Evolutionary conservation across 192 early-diverging fungal genomes (phyloP), one percentile per base, ranked within the genome.

Genomic region (Backusella tuberculispora): DNA sequence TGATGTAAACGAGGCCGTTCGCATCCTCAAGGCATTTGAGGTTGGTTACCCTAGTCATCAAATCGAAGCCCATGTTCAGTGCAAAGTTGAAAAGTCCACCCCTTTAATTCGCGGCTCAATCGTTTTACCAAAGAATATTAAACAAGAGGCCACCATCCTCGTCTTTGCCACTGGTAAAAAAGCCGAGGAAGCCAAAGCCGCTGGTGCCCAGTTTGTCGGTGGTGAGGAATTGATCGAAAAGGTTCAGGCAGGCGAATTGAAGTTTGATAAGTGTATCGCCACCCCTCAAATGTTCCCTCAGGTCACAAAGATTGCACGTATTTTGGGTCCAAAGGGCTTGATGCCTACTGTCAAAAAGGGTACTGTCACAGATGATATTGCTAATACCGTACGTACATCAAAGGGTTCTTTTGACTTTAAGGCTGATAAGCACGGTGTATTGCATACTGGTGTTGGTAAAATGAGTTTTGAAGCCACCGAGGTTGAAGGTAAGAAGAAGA

Each of bases 321-420:
- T 96, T 34, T 80, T 99, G 75, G 97, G 97, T 73, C 97, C 97
- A 34, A 95, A 94, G 79, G 95, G 95, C n/a, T 84, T 99, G 71
- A 98, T 99, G 97, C 97, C 97, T 26, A 96, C 91, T 4, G 83
- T 88, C 26, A 93, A 93, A 63, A 93, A 91, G 76, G 92, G 92
- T 29, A 96, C 95, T 21, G 95, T 96, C 4, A 93, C 93, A 0
- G 88, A 90, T 65, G 93, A 94, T 74, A 87, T 98, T 43, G 75
- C 85, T 0, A 84, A 80, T 6, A 85, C 88, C 24, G 90, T 97
- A 29, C 80, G 66, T 48, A 86, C 80, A 45, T 81, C 94, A 38
- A 88, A 88, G 66, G 90, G 89, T 40, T 83, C 91, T 17, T 88
- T 88, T 66, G 94, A 95, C 66, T 93, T 95, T 64, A 88, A 89